Percentiles rank a stretch among this genome's conserved stretches.
Conservation (phyloP, 139 green algal species). For the Tetradesmus obliquus region DNA sequence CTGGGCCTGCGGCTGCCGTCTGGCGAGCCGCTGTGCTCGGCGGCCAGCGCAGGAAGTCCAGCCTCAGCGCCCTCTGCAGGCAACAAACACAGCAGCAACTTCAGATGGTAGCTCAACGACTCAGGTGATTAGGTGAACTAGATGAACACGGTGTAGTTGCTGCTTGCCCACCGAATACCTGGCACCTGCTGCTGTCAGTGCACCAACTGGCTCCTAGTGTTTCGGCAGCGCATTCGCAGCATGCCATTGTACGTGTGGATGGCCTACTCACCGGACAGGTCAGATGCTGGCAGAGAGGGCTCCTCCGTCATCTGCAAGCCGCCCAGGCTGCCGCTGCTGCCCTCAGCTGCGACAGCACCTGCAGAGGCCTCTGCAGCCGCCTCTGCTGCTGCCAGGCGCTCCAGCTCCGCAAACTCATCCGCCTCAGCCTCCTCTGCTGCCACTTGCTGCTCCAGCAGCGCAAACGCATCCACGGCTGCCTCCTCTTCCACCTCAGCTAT, state of each 20-base stretch:
- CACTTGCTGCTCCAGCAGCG: background rate
- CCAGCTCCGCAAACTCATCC: background rate
- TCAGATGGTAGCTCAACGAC: no score
- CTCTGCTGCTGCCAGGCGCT: background rate
- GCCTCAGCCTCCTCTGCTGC: slow-evolving; percentile 16
- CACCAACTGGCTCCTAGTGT: no score
- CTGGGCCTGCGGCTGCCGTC: background rate
- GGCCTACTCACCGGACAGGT: background rate
- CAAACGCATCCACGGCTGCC: background rate
- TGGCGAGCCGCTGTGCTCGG: background rate
- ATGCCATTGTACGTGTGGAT: background rate
- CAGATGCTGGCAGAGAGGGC: background rate
- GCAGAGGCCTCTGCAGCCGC: background rate
- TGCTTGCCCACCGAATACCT: no score
- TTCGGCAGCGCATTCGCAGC: background rate
- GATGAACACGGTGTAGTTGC: no score
- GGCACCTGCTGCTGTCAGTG: no score
- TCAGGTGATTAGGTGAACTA: no score
- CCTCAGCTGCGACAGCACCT: background rate
- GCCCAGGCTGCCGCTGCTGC: background rate
- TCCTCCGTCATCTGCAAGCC: background rate
- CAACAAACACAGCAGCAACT: background rate
- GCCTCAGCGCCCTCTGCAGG: background rate
- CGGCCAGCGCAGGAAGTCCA: background rate
- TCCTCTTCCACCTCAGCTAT: background rate